These are phyloP conservation scores for Plasmodium cynomolgi DNA, from an alignment of 169 alveolate genomes.

Conservation along the genomic window DNA sequence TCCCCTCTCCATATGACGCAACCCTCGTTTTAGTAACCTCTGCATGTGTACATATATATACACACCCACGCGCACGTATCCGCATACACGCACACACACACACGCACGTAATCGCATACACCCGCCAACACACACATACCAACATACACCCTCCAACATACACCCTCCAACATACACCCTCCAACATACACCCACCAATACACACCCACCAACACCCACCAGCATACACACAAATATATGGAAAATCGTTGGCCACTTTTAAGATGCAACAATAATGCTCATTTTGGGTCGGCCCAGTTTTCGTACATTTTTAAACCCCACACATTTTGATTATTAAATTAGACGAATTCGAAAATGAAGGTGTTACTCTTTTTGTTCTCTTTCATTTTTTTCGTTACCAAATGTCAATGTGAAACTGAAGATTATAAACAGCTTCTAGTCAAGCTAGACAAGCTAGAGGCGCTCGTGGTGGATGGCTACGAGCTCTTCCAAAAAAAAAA, in stretches of 20 bases:
- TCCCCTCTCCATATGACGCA: neutral
- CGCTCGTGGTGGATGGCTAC: slow-evolving; percentile 10
- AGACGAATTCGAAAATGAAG: slow-evolving; percentile 51
- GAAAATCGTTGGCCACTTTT: neutral
- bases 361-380: slow-evolving; percentile 15
- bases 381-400: slow-evolving; percentile 31
- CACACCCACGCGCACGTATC: neutral
- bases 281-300: neutral
- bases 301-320: neutral
- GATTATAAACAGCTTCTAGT: slow-evolving; percentile 11
- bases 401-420: slow-evolving; percentile 19
- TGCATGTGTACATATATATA: neutral
- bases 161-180: neutral
- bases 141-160: neutral
- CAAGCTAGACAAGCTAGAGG: slow-evolving; percentile 26
- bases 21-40: neutral
- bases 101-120: no score
- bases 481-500: slow-evolving; percentile 37
- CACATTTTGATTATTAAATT: neutral
- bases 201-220: neutral
- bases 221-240: neutral
- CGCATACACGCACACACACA: neutral
- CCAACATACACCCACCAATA: neutral
- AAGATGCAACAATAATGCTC: slow-evolving; percentile 46
- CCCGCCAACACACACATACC: neutral